Base-by-base conservation (phyloP, 1,284 basidiomycete species). In the Microbotryum lychnidis-dioicae region DNA sequence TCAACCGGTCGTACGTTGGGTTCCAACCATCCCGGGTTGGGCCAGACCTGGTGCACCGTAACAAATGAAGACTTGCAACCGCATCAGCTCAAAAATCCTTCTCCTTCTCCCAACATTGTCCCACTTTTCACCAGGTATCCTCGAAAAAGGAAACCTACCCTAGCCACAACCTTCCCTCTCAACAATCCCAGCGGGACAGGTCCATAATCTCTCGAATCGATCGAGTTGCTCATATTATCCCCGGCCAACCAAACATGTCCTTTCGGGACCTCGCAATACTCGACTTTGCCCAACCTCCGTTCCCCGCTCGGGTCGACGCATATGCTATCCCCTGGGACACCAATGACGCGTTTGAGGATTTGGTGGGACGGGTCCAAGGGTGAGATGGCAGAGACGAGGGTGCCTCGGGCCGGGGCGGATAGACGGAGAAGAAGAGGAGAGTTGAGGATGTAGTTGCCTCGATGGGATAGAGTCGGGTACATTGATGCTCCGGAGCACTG, bases 181-280 rank as follows among this genome's bases (percentile, higher is more conserved):
- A 97, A 77, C 52, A 97, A 79, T 3, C 83, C 87, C 64, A 92
- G 80, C 0, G 94, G 86, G 1, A 98, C 86, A 7, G 94, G 93
- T 0, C 94, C 94, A 76, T 97, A 97, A 49, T 81, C 78, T 60
- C 93, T 80, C 31, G 91, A 97, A 76, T 97, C 94, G 10, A 85
- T 84, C 50, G 90, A 92, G 69, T 82, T 82, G 33, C 82, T 79
- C 60, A 87, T 79, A 70, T 98, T 98, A 78, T 98, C 94, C 16
- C 94, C 94, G 31, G 80, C 82, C 50, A 96, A 79, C 93, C 93
- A 98, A n/a, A 97, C 73, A 67, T 74, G 74, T 0, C 76, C 75
- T 50, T 64, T 72, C 37, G 72, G 73, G 4, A 76, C 69, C 21
- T 68, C 67, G 6, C 73, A 70, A 66, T 69, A 72, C 61, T 59